Evolutionary conservation across 441 rosid genomes (phyloP), one percentile per base, ranked within the genome.

Genomic region (Sinapis alba): DNA sequence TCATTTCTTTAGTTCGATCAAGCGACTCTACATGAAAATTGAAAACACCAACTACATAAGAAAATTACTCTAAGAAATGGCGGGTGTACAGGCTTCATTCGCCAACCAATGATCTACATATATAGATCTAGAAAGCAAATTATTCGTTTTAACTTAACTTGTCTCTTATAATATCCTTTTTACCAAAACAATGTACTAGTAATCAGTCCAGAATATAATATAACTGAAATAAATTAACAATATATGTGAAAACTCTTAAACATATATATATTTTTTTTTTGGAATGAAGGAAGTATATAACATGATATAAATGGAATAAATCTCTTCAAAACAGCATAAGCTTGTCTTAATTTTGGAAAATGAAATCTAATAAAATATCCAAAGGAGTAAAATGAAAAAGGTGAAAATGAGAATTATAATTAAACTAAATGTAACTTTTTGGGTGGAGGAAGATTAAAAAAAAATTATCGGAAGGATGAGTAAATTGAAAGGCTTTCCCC

Each of bases 401-500:
- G 77, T 78, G 60, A 72, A 77, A 65, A 36, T 30, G 19, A 65
- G 53, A 66, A 72, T 78, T 23, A 68, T 73, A 68, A 54, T 32
- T 68, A 27, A 51, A 61, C 28, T 53, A 36, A 66, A 34, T 12
- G 71, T 62, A 73, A 78, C 77, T 73, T 78, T 69, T 41, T 26
- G 28, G 21, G 80, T 60, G 77, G 74, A 34, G 78, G 81, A 78
- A 68, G 68, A 78, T 63, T 69, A 74, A 69, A 79, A 74, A 69
- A 50, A 79, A 79, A 74, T 69, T 45, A 74, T 57, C 53, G 13
- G 38, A 58, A 63, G 74, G 71, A 69, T 64, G 79, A 74, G 79
- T 75, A 70, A 74, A 70, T 38, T 59, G 32, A 70, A 74, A 73
- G 82, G 23, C 23, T 58, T 45, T 9, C 0, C 78, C 78, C 70